A percentile compares a stretch with the other conserved stretches of the same genome.
Conservation (phyloP, 1,139 yeast species). For the Arxiozyma telluris region DNA sequence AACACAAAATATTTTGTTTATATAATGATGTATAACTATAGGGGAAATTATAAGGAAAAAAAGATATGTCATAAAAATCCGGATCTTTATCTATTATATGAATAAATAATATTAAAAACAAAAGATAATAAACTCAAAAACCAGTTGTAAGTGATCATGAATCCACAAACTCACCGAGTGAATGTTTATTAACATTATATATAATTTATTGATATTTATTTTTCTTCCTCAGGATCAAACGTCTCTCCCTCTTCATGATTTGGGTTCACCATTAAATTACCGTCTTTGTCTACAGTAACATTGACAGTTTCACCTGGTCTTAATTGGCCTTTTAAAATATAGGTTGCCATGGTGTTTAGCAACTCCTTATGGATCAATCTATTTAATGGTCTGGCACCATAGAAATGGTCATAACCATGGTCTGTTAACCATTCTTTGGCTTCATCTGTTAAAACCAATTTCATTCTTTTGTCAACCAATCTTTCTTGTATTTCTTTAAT, state of each 20-base stretch:
- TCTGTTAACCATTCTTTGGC: conserved; percentile 74
- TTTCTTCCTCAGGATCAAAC: conserved; percentile 17
- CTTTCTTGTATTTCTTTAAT: conserved; percentile 72
- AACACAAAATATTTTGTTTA: too few relatives aligned
- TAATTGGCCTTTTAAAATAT: conserved; percentile 70
- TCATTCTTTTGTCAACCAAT: conserved; percentile 69
- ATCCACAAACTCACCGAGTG: too few relatives aligned
- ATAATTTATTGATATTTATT: conserved; percentile 4
- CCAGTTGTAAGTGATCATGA: too few relatives aligned
- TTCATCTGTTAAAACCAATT: conserved; percentile 44
- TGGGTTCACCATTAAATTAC: conserved; percentile 24
- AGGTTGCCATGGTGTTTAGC: conserved; percentile 78
- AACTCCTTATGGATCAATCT: conserved; percentile 74
- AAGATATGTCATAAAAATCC: too few relatives aligned
- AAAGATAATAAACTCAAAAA: too few relatives aligned
- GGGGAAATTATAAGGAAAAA: not conserved
- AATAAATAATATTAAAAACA: too few relatives aligned
- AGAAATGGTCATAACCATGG: conserved; percentile 79
- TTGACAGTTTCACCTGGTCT: conserved; percentile 58
- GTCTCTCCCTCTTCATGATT: conserved; percentile 26
- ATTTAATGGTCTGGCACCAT: conserved; percentile 86
- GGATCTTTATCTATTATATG: not conserved
- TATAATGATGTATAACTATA: too few relatives aligned
- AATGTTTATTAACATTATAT: too few relatives aligned
- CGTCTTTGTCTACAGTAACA: conserved; percentile 25